phyloP scores from a whole-genome alignment of 202 grass and related monocot species.

The Setaria viridis region DNA sequence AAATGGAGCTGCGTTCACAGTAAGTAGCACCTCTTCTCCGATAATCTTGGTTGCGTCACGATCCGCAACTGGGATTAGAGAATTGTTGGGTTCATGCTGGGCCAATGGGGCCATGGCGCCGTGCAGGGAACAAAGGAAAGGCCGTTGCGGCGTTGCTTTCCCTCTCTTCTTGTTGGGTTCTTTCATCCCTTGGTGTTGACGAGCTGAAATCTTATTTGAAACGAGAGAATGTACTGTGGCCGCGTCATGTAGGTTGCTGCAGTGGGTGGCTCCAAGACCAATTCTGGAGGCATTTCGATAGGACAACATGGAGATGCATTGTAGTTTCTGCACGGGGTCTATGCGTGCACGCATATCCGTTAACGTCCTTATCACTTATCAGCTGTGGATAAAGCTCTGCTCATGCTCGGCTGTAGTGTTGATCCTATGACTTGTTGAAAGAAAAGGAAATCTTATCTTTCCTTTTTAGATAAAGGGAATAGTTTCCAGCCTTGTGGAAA shows the following conservation, averaged over 20 bases:
- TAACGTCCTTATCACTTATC: conserved; percentile 15
- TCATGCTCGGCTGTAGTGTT: not conserved
- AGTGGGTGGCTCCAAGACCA: not conserved
- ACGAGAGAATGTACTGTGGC: not conserved
- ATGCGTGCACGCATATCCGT: not conserved
- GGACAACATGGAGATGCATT: not conserved
- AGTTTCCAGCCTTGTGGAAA: no score
- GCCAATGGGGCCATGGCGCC: conserved; percentile 39
- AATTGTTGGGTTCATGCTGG: not conserved
- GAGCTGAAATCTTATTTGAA: not conserved
- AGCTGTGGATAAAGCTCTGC: not conserved
- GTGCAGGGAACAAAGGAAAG: conserved; percentile 40
- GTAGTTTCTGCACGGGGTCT: not conserved
- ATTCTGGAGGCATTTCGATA: conserved; percentile 10
- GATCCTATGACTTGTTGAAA: not conserved
- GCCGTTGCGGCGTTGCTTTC: conserved; percentile 3
- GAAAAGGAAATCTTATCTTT: not conserved
- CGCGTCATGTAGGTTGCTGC: no score
- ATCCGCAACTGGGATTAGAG: not conserved
- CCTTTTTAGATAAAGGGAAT: no score
- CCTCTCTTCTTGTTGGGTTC: not conserved
- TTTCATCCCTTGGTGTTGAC: not conserved
- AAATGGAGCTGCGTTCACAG: not conserved
- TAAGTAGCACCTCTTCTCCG: not conserved
- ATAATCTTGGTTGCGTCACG: not conserved